Evolutionary conservation across 345 rosid species (phyloP).

Genomic region (Isatis tinctoria): DNA sequence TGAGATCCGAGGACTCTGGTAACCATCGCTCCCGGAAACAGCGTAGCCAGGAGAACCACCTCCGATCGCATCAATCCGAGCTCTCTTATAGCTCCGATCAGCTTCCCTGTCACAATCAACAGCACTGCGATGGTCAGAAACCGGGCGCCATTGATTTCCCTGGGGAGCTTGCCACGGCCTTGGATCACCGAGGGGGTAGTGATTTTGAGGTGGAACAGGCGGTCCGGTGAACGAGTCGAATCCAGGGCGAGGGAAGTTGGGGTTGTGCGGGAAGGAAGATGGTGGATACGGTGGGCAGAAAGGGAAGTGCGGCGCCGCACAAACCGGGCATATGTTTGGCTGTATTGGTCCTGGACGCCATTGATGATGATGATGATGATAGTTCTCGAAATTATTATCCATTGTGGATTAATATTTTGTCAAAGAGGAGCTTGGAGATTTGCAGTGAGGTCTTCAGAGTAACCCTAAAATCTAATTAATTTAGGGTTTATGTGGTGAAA

Average conservation of each 20-base stretch:
- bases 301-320: conserved; percentile 67
- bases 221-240: conserved; percentile 41
- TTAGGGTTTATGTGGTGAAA: conserved; percentile 13
- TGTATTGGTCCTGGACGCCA: conserved; percentile 60
- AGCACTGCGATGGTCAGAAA: conserved; percentile 1
- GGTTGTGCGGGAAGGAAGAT: conserved; percentile 38
- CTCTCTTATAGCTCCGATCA: conserved; percentile 65
- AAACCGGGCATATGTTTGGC: conserved; percentile 53
- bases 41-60: conserved; percentile 20
- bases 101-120: conserved; percentile 35
- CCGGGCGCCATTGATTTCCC: conserved; percentile 31
- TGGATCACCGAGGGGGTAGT: conserved; percentile 27
- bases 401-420: neutral
- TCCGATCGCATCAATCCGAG: conserved; percentile 47
- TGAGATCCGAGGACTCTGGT: conserved; percentile 21
- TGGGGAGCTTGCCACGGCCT: conserved; percentile 41
- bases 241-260: conserved; percentile 42
- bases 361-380: conserved; percentile 32
- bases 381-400: conserved; percentile 22
- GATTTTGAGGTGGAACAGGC: conserved; percentile 14
- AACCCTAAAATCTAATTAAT: neutral
- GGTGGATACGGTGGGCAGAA: conserved; percentile 61
- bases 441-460: neutral
- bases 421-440: neutral
- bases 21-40: conserved; percentile 10